phyloP scores from a whole-genome alignment of 202 grass and related monocot species.

The Bolboschoenoplectus hybrid region DNA sequence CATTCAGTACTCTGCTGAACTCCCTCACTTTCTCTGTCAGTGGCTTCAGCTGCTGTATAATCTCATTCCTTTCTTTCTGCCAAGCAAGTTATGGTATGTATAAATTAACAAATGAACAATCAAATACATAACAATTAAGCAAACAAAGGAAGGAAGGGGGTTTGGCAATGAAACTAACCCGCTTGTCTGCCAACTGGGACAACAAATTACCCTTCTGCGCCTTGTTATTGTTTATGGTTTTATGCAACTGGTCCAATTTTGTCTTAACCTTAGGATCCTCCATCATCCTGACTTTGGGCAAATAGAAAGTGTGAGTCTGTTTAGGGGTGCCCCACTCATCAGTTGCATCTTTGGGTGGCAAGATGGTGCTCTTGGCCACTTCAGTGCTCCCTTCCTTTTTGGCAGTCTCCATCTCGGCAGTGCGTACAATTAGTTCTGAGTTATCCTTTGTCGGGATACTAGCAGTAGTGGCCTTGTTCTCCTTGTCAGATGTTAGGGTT shows the following conservation, averaged over 20 bases:
- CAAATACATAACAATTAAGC: conserved; percentile 16
- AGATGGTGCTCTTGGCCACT: conserved; percentile 41
- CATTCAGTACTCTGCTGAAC: conserved; percentile 61
- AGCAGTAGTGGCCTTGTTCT: conserved; percentile 57
- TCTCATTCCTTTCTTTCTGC: conserved; percentile 65
- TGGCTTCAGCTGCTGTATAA: conserved; percentile 73
- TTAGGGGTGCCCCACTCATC: conserved; percentile 85
- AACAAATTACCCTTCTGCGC: conserved; percentile 58
- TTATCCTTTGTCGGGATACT: conserved; percentile 30
- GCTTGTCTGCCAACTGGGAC: conserved; percentile 72
- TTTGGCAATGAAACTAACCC: conserved; percentile 38
- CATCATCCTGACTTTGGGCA: conserved; percentile 62
- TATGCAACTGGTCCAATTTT: conserved; percentile 82
- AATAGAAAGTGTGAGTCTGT: conserved; percentile 66
- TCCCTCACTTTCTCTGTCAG: conserved; percentile 71
- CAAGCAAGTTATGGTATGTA: conserved; percentile 12
- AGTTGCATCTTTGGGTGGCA: conserved; percentile 65
- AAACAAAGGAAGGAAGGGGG: background rate
- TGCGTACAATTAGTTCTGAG: conserved; percentile 50
- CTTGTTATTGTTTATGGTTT: conserved; percentile 80
- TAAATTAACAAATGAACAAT: conserved; percentile 7
- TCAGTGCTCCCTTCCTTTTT: conserved; percentile 47
- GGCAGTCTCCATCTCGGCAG: conserved; percentile 55
- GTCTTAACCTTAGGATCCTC: conserved; percentile 88
- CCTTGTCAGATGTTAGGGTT: conserved; percentile 61